Percentiles rank a stretch among this genome's conserved stretches.
These are phyloP conservation scores for Phytopythium vexans DNA, from an alignment of 352 stramenopile genomes.

Conservation along the genomic window DNA sequence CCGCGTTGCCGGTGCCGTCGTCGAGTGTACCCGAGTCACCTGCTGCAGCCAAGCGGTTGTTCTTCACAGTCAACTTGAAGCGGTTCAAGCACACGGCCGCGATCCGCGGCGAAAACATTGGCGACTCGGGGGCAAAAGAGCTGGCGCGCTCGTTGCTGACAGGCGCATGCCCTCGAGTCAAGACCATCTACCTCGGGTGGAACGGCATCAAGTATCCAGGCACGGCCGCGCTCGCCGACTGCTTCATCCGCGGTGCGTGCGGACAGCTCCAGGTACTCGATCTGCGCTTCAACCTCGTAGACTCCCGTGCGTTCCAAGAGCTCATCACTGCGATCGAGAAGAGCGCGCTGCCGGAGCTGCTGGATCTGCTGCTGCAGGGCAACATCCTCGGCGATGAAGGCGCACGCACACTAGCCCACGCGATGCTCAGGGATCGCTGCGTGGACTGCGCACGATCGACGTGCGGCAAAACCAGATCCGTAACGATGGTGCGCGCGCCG, in stretches of 20 bases:
- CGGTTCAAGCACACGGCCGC: slow-evolving; percentile 69
- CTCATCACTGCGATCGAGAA: slow-evolving; percentile 46
- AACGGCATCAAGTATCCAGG: slow-evolving; percentile 61
- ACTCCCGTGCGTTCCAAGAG: slow-evolving; percentile 30
- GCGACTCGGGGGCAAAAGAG: slow-evolving; percentile 48
- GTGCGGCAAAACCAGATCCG: slow-evolving; percentile 64
- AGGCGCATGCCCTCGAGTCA: slow-evolving; percentile 58
- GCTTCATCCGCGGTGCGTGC: slow-evolving; percentile 51
- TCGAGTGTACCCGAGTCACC: neutral
- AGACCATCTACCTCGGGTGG: slow-evolving; percentile 57
- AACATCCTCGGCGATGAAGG: slow-evolving; percentile 63
- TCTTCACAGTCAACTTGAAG: slow-evolving; percentile 73
- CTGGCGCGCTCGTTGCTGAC: slow-evolving; percentile 60
- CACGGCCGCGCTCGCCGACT: slow-evolving; percentile 44
- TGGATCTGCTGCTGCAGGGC: slow-evolving; percentile 45
- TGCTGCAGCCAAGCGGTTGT: slow-evolving; percentile 34
- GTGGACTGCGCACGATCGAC: slow-evolving; percentile 38
- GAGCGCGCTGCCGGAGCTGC: slow-evolving; percentile 45
- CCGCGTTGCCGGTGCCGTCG: neutral
- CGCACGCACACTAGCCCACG: slow-evolving; percentile 48
- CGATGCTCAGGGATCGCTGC: slow-evolving; percentile 52
- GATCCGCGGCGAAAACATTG: slow-evolving; percentile 55
- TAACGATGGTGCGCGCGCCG: slow-evolving; percentile 48
- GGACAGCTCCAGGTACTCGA: slow-evolving; percentile 55
- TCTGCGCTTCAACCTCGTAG: slow-evolving; percentile 61